Evolutionary conservation across 768 basidiomycete species (phyloP), one percentile per base, ranked within the genome.

Genomic region (Lentinula aciculospora): DNA sequence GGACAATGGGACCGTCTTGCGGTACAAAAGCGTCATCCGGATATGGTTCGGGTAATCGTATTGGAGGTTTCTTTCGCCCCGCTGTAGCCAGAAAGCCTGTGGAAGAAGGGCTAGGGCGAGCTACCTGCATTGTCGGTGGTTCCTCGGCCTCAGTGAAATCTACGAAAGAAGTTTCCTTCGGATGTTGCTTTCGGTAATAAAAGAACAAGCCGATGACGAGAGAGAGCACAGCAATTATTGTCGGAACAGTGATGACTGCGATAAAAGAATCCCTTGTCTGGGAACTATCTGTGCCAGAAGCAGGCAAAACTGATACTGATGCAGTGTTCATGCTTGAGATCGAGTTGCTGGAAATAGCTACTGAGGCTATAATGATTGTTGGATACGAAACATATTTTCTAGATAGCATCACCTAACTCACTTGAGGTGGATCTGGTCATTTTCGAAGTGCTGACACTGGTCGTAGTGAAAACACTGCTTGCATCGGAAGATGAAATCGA

Each of bases 401-500:
- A n/a, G n/a, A n/a, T 13, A 53, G 23, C 36, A 53, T 53, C n/a
- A 32, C 49, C 34, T 19, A 21, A 37, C 51, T 37, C 23, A 46
- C 40, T 25, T 36, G 56, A 56, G 9, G 45, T 8, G 17, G 55
- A 36, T 15, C 32, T 29, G 7, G 44, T 10, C 17, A n/a, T 28
- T 13, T 9, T 23, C 21, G 47, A 29, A 19, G 36, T 36, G 25
- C 27, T 44, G 9, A 19, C 19, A 29, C 37, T 37, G 21, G 36
- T 42, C 3, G 40, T 28, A 3, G 17, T 28, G 23, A 42, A 55
- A 9, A 27, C 8, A 28, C 32, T 13, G n/a, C 37, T 39, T 39
- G 37, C 12, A 39, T 2, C 72, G 63, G 72, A 95, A 95, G 40
- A 97, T 78, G 56, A 87, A 73, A 69, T 97, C 92, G 69, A 93